Evolutionary conservation across 2,329 filamentous ascomycete genomes (phyloP), one percentile per base, ranked within the genome.

Genomic region (Neurospora sp.): DNA sequence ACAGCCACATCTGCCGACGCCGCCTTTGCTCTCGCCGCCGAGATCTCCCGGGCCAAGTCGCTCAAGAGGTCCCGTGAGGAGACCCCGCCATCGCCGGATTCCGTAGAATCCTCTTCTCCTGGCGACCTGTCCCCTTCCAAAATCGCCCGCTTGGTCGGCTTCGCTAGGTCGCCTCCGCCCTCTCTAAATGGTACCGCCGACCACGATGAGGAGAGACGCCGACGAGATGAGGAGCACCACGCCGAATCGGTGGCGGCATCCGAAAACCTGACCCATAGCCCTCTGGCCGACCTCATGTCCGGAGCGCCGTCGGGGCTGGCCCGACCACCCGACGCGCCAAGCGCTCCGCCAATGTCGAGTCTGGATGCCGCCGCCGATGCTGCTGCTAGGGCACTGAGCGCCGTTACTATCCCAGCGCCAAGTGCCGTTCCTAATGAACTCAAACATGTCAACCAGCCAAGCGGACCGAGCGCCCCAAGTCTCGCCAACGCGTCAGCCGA

Each of bases 231-330:
- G 68, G 80, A 82, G 68, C 81, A 81, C 52, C 52, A 62, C 15
- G 52, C 28, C 23, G 52, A 62, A 62, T 33, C 52, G 7, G 52
- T 62, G 23, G 52, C 52, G 28, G 23, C 52, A 36, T 62, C 82
- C 76, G 84, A 87, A 52, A 86, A 87, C 69, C 84, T 85, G 23
- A 81, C 81, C n/a, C 85, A 86, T 68, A 83, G 80, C 71, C 85
- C 82, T 39, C 79, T 89, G 38, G 81, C 83, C 28, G 85, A 85
- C 23, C 80, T 89, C 67, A 83, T 88, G 80, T 84, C 86, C 42
- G 84, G 83, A 66, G 83, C 80, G 70, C 82, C 83, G 33, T 79
- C 84, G 72, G 81, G 81, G 67, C 85, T 89, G 81, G 88, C 85
- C 77, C 85, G 85, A 71, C 80, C 85, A n/a, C 80, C 83, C 70